phyloP scores from a whole-genome alignment of 345 rosid genomes.

The Pistacia atlantica region DNA sequence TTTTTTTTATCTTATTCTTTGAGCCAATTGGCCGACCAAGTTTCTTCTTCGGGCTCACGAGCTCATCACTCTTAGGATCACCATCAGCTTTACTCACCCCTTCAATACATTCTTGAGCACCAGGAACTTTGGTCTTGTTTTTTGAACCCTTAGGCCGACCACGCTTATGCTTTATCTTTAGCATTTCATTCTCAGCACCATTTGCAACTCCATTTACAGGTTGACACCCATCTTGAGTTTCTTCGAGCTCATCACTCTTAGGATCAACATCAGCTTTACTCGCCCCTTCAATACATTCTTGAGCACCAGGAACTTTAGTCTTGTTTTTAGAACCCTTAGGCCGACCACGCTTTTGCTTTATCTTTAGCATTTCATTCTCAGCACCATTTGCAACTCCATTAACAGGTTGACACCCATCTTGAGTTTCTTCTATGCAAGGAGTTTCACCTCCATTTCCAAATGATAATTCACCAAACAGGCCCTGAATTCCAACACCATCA shows the following conservation, averaged over 20 bases:
- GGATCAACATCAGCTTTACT: not conserved
- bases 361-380: slow-evolving; percentile 3
- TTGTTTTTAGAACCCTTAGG: slow-evolving; percentile 30
- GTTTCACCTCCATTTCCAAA: slow-evolving; percentile 16
- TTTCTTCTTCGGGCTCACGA: slow-evolving; percentile 2
- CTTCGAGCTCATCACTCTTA: not conserved
- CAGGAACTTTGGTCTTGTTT: slow-evolving; percentile 18
- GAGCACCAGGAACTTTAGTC: slow-evolving; percentile 6
- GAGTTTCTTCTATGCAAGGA: not conserved
- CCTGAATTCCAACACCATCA: slow-evolving; percentile 20
- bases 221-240: slow-evolving; percentile 6
- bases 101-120: not conserved
- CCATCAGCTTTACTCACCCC: not conserved
- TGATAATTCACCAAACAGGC: slow-evolving; percentile 30
- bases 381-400: slow-evolving; percentile 10
- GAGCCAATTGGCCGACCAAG: slow-evolving; percentile 23
- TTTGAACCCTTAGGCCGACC: slow-evolving; percentile 33
- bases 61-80: not conserved
- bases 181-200: slow-evolving; percentile 2
- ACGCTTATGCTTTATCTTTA: slow-evolving; percentile 16
- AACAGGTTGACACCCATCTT: slow-evolving; percentile 9
- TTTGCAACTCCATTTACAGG: slow-evolving; percentile 12
- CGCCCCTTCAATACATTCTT: not conserved
- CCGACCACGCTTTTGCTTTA: slow-evolving; percentile 27
- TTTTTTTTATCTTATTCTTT: not conserved